Conservation (phyloP, 2,329 filamentous ascomycete genomes). For the Pyrenophora seminiperda region DNA sequence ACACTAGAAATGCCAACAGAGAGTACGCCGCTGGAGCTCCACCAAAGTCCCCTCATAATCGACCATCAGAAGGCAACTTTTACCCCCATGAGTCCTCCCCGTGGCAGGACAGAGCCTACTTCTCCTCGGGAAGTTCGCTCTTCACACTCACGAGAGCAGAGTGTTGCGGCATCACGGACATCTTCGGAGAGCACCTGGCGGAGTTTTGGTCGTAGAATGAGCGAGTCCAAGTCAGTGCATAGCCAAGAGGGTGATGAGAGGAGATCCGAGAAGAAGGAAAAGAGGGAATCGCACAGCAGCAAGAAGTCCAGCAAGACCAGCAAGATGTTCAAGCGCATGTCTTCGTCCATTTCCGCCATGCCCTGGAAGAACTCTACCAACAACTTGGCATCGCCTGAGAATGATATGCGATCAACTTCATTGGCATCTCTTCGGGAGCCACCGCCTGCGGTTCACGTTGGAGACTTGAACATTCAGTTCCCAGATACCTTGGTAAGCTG, state of each 20-base stretch:
- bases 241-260: constrained; percentile 48
- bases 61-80: constrained; percentile 59
- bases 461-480: constrained; percentile 96
- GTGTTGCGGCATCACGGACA: constrained; percentile 39
- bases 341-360: constrained; percentile 60
- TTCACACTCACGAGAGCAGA: constrained; percentile 40
- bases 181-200: constrained; percentile 50
- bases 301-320: constrained; percentile 64
- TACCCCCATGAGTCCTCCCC: constrained; percentile 33
- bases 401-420: constrained; percentile 35
- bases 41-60: constrained; percentile 66
- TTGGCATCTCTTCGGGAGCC: constrained; percentile 47
- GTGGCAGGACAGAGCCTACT: constrained; percentile 37
- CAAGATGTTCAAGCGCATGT: constrained; percentile 70
- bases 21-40: constrained; percentile 58
- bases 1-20: constrained; percentile 52
- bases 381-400: constrained; percentile 49
- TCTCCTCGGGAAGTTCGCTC: constrained; percentile 41
- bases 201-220: constrained; percentile 45
- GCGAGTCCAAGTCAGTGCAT: constrained; percentile 42
- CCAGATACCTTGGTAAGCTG: constrained; percentile 76
- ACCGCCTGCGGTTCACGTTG: constrained; percentile 69
- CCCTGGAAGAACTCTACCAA: constrained; percentile 56
- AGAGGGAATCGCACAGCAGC: constrained; percentile 63
- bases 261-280: constrained; percentile 53